phyloP scores from a whole-genome alignment of 305 asterid genomes.

The Rubia tinctorum region DNA sequence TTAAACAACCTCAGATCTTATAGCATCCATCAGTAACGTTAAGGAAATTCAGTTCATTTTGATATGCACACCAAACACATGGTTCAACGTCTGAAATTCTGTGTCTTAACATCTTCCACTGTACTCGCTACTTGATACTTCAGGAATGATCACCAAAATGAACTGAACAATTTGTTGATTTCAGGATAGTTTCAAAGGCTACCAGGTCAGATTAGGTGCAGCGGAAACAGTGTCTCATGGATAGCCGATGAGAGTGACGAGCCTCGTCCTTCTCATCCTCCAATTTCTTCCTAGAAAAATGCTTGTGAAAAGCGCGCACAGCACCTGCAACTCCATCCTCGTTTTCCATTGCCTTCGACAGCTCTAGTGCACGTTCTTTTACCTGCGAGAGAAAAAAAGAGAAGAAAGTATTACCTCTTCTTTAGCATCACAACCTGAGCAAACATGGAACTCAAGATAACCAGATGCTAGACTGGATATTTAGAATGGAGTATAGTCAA shows the following conservation, averaged over 20 bases:
- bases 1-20: neutral
- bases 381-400: slow-evolving; percentile 38
- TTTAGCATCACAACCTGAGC: neutral
- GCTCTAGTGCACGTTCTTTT: slow-evolving; percentile 59
- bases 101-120: neutral
- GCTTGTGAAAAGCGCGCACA: slow-evolving; percentile 81
- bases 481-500: neutral
- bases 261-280: slow-evolving; percentile 40
- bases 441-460: neutral
- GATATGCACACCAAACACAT: neutral
- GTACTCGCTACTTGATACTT: neutral
- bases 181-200: neutral
- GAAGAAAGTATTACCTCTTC: neutral
- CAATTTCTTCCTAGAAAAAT: slow-evolving; percentile 50
- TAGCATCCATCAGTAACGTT: neutral
- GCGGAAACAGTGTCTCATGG: slow-evolving; percentile 56
- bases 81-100: neutral
- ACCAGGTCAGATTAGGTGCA: slow-evolving; percentile 15
- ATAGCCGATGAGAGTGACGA: slow-evolving; percentile 37
- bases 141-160: neutral
- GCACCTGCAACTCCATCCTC: slow-evolving; percentile 97
- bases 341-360: slow-evolving; percentile 87
- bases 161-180: neutral
- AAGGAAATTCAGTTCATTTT: neutral
- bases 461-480: neutral